Percentiles rank a stretch among this genome's conserved stretches.
These are phyloP conservation scores for Fusarium sacchari DNA, from an alignment of 2,329 filamentous ascomycete species.

Conservation along the genomic window DNA sequence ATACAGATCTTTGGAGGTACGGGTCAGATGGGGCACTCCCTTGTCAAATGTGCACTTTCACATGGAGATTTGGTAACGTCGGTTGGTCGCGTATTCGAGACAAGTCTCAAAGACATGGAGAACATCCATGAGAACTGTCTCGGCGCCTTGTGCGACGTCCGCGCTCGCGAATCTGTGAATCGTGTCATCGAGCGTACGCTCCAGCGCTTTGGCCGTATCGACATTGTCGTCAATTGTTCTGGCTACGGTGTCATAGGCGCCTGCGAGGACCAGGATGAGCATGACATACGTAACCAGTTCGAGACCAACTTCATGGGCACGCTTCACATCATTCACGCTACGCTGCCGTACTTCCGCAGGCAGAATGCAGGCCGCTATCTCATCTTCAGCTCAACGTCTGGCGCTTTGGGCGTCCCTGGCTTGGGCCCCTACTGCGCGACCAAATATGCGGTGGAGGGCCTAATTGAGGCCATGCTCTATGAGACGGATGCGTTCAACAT, in stretches of 20 bases:
- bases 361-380: slow-evolving; percentile 83
- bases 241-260: slow-evolving; percentile 96
- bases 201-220: slow-evolving; percentile 80
- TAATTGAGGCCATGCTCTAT: slow-evolving; percentile 97
- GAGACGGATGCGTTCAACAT: slow-evolving; percentile 92
- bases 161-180: slow-evolving; percentile 80
- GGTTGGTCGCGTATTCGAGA: slow-evolving; percentile 85
- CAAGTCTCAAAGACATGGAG: slow-evolving; percentile 76
- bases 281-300: slow-evolving; percentile 94
- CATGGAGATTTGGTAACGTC: slow-evolving; percentile 87
- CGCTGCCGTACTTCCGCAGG: slow-evolving; percentile 85
- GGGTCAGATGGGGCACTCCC: slow-evolving; percentile 93
- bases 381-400: slow-evolving; percentile 93
- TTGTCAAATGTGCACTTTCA: slow-evolving; percentile 82
- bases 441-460: slow-evolving; percentile 94
- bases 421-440: slow-evolving; percentile 95
- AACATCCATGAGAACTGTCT: slow-evolving; percentile 78
- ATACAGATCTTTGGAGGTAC: slow-evolving; percentile 91
- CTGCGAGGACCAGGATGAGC: slow-evolving; percentile 96
- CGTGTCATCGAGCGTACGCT: slow-evolving; percentile 76
- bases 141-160: slow-evolving; percentile 88
- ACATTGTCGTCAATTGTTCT: slow-evolving; percentile 92
- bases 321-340: slow-evolving; percentile 89
- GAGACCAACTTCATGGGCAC: slow-evolving; percentile 98
- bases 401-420: slow-evolving; percentile 91